Evolutionary conservation across 768 basidiomycete genomes (phyloP).

Genomic region (Astraeus odoratus): DNA sequence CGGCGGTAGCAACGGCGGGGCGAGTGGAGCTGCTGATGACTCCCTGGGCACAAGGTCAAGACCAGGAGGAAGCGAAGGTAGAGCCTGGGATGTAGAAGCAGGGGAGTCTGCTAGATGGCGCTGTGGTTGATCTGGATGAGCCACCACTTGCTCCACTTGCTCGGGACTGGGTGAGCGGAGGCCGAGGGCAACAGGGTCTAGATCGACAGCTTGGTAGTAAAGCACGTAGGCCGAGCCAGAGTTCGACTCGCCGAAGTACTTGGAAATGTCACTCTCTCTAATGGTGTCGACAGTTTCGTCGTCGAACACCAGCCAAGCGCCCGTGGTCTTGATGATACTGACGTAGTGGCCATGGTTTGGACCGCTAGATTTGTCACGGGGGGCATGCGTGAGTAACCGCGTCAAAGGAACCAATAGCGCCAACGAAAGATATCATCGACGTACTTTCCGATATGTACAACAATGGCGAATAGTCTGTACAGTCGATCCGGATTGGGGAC

Average conservation of each 20-base stretch:
- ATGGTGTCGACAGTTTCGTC: constrained; percentile 89
- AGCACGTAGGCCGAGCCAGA: constrained; percentile 91
- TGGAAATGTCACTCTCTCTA: constrained; percentile 82
- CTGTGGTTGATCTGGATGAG: constrained; percentile 10
- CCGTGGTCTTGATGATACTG: constrained; percentile 83
- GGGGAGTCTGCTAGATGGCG: constrained; percentile 21
- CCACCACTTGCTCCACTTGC: constrained; percentile 12
- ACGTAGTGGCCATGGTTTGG: constrained; percentile 99
- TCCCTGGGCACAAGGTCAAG: constrained; percentile 22
- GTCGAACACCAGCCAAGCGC: constrained; percentile 89
- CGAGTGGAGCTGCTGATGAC: constrained; percentile 11
- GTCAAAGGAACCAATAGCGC: constrained; percentile 8
- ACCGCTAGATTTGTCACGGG: constrained; percentile 47
- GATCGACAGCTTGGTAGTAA: constrained; percentile 92
- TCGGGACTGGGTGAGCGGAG: constrained; percentile 34
- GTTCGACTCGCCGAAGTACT: constrained; percentile 90
- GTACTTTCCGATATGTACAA: constrained; percentile 98
- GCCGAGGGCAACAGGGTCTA: constrained; percentile 69
- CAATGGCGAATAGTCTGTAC: constrained; percentile 92
- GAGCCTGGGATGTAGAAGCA: constrained; percentile 13
- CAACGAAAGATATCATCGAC: constrained; percentile 30
- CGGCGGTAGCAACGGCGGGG: constrained; percentile 11
- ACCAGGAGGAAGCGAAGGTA: constrained; percentile 32
- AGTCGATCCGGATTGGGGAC: constrained; percentile 85
- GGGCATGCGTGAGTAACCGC: constrained; percentile 8